A percentile compares a stretch with the other conserved stretches of the same genome.
These are phyloP conservation scores for Mycena metata DNA, from an alignment of 768 basidiomycete species.

Conservation along the genomic window DNA sequence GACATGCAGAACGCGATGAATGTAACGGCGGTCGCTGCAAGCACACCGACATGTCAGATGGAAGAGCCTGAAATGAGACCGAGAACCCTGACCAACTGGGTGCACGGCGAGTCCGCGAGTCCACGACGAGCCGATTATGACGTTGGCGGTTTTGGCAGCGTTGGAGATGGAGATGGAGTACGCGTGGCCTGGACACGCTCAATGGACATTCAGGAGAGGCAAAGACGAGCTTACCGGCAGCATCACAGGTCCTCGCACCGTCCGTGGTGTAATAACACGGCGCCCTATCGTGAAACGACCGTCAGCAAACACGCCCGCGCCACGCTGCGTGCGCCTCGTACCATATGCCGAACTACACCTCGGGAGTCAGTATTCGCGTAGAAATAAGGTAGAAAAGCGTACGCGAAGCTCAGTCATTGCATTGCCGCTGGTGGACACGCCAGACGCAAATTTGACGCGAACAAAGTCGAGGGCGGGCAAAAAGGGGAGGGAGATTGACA, in stretches of 20 bases:
- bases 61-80: neutral
- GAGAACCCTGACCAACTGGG: constrained; percentile 74
- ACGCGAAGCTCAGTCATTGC: constrained; percentile 67
- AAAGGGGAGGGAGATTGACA: constrained; percentile 79
- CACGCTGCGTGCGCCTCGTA: constrained; percentile 47
- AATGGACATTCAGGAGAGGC: neutral
- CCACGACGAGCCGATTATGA: constrained; percentile 69
- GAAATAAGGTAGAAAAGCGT: constrained; percentile 45
- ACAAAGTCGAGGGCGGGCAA: constrained; percentile 77
- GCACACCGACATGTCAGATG: neutral
- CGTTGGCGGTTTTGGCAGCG: constrained; percentile 50
- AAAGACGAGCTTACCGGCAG: constrained; percentile 53
- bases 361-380: constrained; percentile 21
- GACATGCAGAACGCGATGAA: constrained; percentile 75
- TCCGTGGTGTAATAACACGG: constrained; percentile 66
- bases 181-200: constrained; percentile 59
- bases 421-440: constrained; percentile 42
- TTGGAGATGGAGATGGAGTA: constrained; percentile 64
- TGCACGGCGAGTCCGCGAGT: constrained; percentile 82
- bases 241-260: constrained; percentile 62
- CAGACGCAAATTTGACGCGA: constrained; percentile 64
- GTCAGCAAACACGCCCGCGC: constrained; percentile 11
- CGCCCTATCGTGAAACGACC: constrained; percentile 60
- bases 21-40: constrained; percentile 64
- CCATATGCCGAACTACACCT: constrained; percentile 80